Percentiles rank a stretch among this genome's conserved stretches.
phyloP scores from a whole-genome alignment of 2,329 filamentous ascomycete genomes.

The Rosellinia necatrix region DNA sequence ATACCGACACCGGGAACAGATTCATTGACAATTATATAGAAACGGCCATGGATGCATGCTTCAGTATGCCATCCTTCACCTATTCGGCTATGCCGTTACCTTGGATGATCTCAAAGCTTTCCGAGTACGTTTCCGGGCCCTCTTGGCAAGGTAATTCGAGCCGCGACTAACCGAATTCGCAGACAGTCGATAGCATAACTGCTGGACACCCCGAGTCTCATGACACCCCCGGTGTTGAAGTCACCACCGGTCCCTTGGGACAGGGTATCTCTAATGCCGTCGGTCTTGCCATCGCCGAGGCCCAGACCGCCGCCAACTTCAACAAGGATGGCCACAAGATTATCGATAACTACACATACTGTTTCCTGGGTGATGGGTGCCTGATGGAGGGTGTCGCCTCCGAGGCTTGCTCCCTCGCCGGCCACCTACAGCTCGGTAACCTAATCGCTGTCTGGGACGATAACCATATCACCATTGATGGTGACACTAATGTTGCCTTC shows the following conservation, averaged over 20 bases:
- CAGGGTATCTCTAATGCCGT: constrained; percentile 98
- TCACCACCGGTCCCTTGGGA: constrained; percentile 96
- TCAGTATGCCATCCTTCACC: constrained; percentile 96
- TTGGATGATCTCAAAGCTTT: constrained; percentile 95
- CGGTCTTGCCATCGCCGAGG: constrained; percentile 95
- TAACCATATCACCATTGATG: constrained; percentile 96
- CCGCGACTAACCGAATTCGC: constrained; percentile 25
- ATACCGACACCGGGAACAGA: background rate
- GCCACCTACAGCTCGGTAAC: constrained; percentile 97
- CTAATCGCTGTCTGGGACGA: constrained; percentile 97
- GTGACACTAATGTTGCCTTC: constrained; percentile 94
- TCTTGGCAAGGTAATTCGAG: background rate
- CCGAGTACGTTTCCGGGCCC: constrained; percentile 68
- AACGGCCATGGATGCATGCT: constrained; percentile 99
- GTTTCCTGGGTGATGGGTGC: constrained; percentile 97
- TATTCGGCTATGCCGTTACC: constrained; percentile 86
- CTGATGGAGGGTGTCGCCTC: constrained; percentile 97
- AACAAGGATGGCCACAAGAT: constrained; percentile 95
- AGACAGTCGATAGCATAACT: constrained; percentile 72
- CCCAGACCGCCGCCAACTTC: constrained; percentile 86
- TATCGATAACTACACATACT: constrained; percentile 95
- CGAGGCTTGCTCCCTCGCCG: constrained; percentile 90
- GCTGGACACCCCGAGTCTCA: constrained; percentile 96
- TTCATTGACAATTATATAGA: constrained; percentile 51
- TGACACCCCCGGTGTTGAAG: constrained; percentile 95